Evolutionary conservation across 176 grass and related monocot genomes (phyloP), one percentile per base, ranked within the genome.

Genomic region (Puccinellia tenuiflora): DNA sequence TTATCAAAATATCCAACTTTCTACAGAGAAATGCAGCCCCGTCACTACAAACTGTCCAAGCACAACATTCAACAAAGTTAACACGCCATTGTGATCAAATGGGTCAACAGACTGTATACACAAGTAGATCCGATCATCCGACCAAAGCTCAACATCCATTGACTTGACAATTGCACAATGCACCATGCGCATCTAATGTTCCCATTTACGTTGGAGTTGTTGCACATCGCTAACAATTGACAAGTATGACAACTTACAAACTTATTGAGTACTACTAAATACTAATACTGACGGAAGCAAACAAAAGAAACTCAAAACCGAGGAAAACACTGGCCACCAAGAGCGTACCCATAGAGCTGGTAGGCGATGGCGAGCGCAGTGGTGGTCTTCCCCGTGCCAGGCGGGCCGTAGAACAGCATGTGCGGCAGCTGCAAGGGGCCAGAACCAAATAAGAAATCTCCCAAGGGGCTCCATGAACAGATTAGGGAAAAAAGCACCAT

Each of bases 381-480:
- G 73, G 96, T 98, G 46, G 96, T 96, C 86, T 98, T 98, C 22
- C 96, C 96, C 3, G 93, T 98, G 34, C 96, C 93, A 16, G 96
- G 96, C 34, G 96, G 96, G 43, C 93, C 96, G 18, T 98, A 98
- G 86, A 96, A 98, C 46, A 98, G 87, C 96, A 98, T 90, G 81
- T 98, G 96, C 52, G 96, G 96, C 59, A 92, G 85, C 96, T 98
- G 85, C 38, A 47, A 81, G 68, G 52, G 66, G 59, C 75, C 85
- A 82, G 34, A 54, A 35, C 43, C 11, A 77, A 88, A 85, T 85
- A 72, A 78, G 69, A 57, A 53, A 69, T 30, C 26, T 43, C 7
- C 29, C 24, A 28, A 18, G 81, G 83, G 61, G 7, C 26, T 66
- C 37, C 26, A 8, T 33, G 37, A 84, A 70, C 16, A 73, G 69